Evolutionary conservation across 768 basidiomycete species (phyloP).

Genomic region (Boletus rubroflammeus): DNA sequence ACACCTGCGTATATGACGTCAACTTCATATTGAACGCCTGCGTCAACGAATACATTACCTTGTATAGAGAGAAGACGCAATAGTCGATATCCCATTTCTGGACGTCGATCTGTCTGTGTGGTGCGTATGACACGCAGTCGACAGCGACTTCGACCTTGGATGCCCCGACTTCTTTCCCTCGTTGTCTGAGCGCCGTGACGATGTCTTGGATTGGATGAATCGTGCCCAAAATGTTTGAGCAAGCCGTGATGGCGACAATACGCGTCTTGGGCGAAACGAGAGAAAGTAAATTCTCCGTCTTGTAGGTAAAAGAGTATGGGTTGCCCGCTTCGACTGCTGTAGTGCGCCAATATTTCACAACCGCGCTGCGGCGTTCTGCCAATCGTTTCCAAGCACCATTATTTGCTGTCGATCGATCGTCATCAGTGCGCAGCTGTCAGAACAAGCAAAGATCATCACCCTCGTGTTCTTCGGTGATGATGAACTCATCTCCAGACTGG

Average conservation of each 20-base stretch:
- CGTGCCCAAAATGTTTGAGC: slow-evolving; percentile 73
- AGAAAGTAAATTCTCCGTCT: slow-evolving; percentile 53
- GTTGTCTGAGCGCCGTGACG: slow-evolving; percentile 46
- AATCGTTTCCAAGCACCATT: slow-evolving; percentile 74
- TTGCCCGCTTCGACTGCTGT: slow-evolving; percentile 49
- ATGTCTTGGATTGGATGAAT: slow-evolving; percentile 58
- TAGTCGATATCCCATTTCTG: slow-evolving; percentile 77
- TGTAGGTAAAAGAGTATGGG: slow-evolving; percentile 60
- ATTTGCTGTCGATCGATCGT: slow-evolving; percentile 48
- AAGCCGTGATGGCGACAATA: slow-evolving; percentile 68
- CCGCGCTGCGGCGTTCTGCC: slow-evolving; percentile 51
- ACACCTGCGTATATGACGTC: slow-evolving; percentile 44
- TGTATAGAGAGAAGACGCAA: slow-evolving; percentile 70
- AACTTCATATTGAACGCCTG: neutral
- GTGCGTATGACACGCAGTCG: slow-evolving; percentile 79
- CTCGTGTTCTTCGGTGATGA: slow-evolving; percentile 80
- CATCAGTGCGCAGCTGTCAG: neutral
- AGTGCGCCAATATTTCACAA: slow-evolving; percentile 58
- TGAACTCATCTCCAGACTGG: slow-evolving; percentile 63
- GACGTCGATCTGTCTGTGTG: slow-evolving; percentile 69
- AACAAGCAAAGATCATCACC: slow-evolving; percentile 37
- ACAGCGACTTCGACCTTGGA: slow-evolving; percentile 63
- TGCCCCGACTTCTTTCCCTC: slow-evolving; percentile 50
- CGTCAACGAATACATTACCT: slow-evolving; percentile 39
- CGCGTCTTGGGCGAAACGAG: slow-evolving; percentile 65